A percentile compares a stretch with the other conserved stretches of the same genome.
phyloP scores from a whole-genome alignment of 2,329 filamentous ascomycete species.

The Trichoderma lentiforme region DNA sequence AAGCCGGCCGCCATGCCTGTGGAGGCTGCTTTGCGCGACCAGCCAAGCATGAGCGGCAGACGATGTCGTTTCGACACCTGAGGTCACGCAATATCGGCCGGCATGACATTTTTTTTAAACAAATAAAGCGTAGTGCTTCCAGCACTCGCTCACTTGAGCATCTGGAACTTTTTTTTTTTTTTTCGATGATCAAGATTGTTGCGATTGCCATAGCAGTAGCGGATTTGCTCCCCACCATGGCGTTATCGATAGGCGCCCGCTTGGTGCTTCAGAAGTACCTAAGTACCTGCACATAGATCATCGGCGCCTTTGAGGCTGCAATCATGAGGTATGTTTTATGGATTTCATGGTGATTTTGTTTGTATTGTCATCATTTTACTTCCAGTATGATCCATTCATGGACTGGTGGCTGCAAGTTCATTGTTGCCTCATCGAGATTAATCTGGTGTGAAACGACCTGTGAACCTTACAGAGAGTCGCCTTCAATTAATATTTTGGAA shows the following conservation, averaged over 20 bases:
- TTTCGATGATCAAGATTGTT: background rate
- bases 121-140: constrained; percentile 8
- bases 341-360: background rate
- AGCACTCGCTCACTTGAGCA: constrained; percentile 15
- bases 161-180: constrained; percentile 6
- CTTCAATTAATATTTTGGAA: background rate
- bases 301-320: background rate
- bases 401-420: background rate
- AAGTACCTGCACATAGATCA: background rate
- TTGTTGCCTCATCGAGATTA: background rate
- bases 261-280: background rate
- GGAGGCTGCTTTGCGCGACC: constrained; percentile 29
- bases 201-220: background rate
- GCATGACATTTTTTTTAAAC: constrained; percentile 34
- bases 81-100: constrained; percentile 37
- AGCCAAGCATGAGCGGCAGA: constrained; percentile 39
- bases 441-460: background rate
- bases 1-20: constrained; percentile 30
- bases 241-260: constrained; percentile 14
- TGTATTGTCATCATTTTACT: background rate
- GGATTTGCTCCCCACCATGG: background rate
- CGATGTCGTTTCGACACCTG: constrained; percentile 32
- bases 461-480: background rate
- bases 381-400: background rate
- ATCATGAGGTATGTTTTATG: background rate